phyloP scores from a whole-genome alignment of 305 asterid genomes.

The Fraxinus floribunda region DNA sequence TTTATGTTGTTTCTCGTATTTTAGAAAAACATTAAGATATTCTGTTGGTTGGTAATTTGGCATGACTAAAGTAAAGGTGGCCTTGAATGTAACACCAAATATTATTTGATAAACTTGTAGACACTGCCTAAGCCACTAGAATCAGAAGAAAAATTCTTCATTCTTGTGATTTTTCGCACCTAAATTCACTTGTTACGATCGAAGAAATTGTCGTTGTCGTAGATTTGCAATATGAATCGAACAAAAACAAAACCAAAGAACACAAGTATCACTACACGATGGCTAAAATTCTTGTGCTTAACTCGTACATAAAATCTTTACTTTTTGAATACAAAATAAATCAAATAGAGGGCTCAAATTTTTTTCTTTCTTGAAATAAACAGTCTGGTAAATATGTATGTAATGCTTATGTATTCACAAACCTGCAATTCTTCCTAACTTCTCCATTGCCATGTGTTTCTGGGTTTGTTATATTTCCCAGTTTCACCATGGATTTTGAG shows the following conservation, averaged over 20 bases:
- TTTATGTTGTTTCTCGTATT: no score
- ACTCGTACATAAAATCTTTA: background rate
- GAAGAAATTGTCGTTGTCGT: background rate
- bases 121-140: background rate
- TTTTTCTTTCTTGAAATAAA: background rate
- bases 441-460: conserved; percentile 72
- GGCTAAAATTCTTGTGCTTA: background rate
- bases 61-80: conserved; percentile 22
- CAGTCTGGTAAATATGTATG: background rate
- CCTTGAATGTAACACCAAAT: conserved; percentile 9
- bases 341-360: conserved; percentile 23
- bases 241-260: background rate
- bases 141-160: background rate
- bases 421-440: conserved; percentile 84
- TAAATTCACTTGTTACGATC: background rate
- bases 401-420: conserved; percentile 60
- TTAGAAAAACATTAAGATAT: no score
- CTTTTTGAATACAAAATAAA: conserved; percentile 36
- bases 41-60: conserved; percentile 11
- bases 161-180: background rate
- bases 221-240: background rate
- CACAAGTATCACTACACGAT: background rate
- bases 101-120: background rate
- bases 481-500: conserved; percentile 77
- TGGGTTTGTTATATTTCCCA: conserved; percentile 73